These are phyloP conservation scores for Leptomonas pyrrhocoris DNA, from an alignment of 208 protist species.

Conservation along the genomic window DNA sequence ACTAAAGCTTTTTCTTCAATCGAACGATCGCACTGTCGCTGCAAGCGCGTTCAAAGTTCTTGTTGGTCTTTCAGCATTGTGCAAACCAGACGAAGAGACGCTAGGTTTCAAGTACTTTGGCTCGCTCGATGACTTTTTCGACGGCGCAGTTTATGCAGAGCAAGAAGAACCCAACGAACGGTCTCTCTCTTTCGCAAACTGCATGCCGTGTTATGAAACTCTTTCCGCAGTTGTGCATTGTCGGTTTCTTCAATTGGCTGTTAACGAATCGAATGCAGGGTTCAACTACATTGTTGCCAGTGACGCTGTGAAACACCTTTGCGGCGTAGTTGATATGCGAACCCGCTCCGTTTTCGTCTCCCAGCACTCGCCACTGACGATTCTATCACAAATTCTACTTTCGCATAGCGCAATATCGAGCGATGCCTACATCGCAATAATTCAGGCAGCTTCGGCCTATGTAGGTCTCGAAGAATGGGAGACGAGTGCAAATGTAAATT, in stretches of 20 bases:
- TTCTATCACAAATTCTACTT: constrained; percentile 13
- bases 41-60: constrained; percentile 16
- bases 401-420: constrained; percentile 11
- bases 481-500: not conserved
- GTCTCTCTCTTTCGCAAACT: not conserved
- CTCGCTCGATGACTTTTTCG: not conserved
- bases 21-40: constrained; percentile 18
- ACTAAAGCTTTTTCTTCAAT: constrained; percentile 13
- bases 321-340: not conserved
- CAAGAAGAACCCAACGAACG: not conserved
- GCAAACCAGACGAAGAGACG: not conserved
- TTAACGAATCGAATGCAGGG: not conserved
- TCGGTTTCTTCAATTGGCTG: not conserved
- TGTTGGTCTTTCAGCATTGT: not conserved
- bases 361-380: not conserved
- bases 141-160: not conserved
- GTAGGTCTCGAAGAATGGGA: not conserved
- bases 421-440: constrained; percentile 20
- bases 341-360: not conserved
- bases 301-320: constrained; percentile 18
- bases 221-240: not conserved
- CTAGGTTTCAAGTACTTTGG: not conserved
- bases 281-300: constrained; percentile 8
- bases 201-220: not conserved
- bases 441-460: constrained; percentile 19